Conservation (phyloP, 805 yeast species). For the Saccharomycopsis oosterbeekiorum region DNA sequence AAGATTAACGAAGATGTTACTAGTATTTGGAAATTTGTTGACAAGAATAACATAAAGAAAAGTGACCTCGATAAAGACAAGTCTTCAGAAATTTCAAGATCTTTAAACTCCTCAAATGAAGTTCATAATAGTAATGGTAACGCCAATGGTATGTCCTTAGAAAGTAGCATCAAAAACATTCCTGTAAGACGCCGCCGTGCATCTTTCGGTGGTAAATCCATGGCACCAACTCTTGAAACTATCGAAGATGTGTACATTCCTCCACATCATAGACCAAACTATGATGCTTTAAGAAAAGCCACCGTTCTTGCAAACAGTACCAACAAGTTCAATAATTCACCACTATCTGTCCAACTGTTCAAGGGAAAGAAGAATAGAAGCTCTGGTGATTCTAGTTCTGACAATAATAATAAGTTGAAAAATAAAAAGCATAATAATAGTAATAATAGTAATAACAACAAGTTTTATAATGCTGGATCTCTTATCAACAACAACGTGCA, state of each 20-base stretch:
- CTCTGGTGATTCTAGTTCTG: neutral
- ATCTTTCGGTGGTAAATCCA: neutral
- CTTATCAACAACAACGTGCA: too few relatives aligned
- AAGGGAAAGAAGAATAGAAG: neutral
- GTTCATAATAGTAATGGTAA: neutral
- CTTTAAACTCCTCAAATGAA: neutral
- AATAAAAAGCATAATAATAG: neutral
- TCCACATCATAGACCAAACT: constrained; percentile 19
- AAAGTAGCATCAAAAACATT: neutral
- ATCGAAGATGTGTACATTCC: constrained; percentile 10
- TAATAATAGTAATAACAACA: neutral
- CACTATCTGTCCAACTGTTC: neutral
- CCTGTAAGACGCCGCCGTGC: neutral
- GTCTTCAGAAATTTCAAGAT: neutral
- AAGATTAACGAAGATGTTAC: neutral
- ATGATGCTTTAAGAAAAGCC: constrained; percentile 8
- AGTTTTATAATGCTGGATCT: neutral
- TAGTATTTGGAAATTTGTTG: neutral
- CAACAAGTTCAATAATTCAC: neutral
- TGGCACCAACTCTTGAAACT: neutral
- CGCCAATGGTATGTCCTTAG: neutral
- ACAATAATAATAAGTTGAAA: neutral
- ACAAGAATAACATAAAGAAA: neutral
- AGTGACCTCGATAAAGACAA: neutral
- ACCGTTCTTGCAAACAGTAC: constrained; percentile 3